Evolutionary conservation across 768 basidiomycete genomes (phyloP), one percentile per base, ranked within the genome.

Genomic region (Hypsizygus marmoreus): DNA sequence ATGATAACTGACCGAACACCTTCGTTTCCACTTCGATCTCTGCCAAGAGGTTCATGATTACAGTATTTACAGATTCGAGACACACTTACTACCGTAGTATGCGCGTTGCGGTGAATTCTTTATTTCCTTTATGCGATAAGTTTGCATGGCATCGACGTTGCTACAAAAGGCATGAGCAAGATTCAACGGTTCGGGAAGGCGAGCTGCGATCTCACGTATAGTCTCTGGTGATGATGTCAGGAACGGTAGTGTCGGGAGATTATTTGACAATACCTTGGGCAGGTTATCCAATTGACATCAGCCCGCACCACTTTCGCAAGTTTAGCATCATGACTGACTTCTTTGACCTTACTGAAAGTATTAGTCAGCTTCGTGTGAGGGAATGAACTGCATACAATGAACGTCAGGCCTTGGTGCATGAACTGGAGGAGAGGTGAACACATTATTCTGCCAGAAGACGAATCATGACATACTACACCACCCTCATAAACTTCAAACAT

Each of bases 401-500:
- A 94, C 0, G 89, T 82, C 49, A 83, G 53, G 3, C 93, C 92
- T 69, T 93, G 92, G 58, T 94, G 91, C 66, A 95, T 81, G 65
- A 90, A 95, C 86, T 91, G 40, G 11, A 23, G 29, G n/a, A 29
- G 34, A 25, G 13, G 10, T 14, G 19, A 25, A 30, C 35, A 22
- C 7, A 25, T 32, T 25, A 4, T 11, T 10, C 13, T 9, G 17
- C 23, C 32, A 22, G 14, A 38, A 32, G 29, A 45, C 8, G 28
- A 55, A 44, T 14, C 14, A 2, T 13, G 29, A 70, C 73, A 53
- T 63, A 89, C 88, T 50, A 95, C 82, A 4, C 84, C 91, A 10
- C 92, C 93, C 66, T 94, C 91, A 56, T 94, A 95, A 7, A 89
- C 68, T 63, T 95, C 93, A 53, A 94, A 95, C 43, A 92, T 67